phyloP scores from a whole-genome alignment of 2,329 filamentous ascomycete species.

The Xylariales sp. region DNA sequence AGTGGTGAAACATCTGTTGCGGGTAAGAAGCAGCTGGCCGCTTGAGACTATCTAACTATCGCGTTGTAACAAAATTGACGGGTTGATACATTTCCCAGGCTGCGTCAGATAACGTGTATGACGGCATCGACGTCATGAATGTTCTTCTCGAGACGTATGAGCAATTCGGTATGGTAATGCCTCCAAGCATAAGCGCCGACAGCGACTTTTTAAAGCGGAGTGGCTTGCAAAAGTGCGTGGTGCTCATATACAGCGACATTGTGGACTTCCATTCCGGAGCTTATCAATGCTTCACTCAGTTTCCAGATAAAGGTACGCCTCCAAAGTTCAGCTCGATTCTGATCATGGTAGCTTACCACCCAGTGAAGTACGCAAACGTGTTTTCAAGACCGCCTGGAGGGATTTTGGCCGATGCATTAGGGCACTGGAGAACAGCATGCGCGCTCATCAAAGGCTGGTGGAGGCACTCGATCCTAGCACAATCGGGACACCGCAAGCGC shows the following conservation, averaged over 20 bases:
- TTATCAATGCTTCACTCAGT: constrained; percentile 11
- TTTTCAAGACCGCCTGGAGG: constrained; percentile 12
- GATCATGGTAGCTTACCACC: not conserved
- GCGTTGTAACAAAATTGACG: constrained; percentile 9
- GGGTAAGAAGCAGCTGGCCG: constrained; percentile 10
- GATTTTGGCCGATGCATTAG: constrained; percentile 9
- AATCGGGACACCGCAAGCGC: not conserved
- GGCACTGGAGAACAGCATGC: constrained; percentile 6
- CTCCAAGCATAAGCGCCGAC: constrained; percentile 8
- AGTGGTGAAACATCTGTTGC: constrained; percentile 18
- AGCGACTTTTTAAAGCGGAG: constrained; percentile 9
- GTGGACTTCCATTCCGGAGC: constrained; percentile 14
- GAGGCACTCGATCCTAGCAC: too few relatives aligned
- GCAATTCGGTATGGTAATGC: constrained; percentile 13
- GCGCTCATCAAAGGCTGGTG: constrained; percentile 8
- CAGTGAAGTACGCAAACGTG: constrained; percentile 7
- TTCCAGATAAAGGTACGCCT: constrained; percentile 7
- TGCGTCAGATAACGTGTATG: not conserved
- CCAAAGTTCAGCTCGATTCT: not conserved
- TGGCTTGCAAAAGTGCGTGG: constrained; percentile 13
- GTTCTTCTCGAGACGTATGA: constrained; percentile 15
- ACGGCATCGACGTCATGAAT: constrained; percentile 1
- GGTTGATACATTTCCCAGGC: constrained; percentile 6
- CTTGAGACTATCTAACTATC: too few relatives aligned
- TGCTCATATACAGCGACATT: constrained; percentile 18